A percentile compares a stretch with the other conserved stretches of the same genome.
Evolutionary conservation across 208 protist species (phyloP).

Genomic region (Balamuthia mandrillaris): DNA sequence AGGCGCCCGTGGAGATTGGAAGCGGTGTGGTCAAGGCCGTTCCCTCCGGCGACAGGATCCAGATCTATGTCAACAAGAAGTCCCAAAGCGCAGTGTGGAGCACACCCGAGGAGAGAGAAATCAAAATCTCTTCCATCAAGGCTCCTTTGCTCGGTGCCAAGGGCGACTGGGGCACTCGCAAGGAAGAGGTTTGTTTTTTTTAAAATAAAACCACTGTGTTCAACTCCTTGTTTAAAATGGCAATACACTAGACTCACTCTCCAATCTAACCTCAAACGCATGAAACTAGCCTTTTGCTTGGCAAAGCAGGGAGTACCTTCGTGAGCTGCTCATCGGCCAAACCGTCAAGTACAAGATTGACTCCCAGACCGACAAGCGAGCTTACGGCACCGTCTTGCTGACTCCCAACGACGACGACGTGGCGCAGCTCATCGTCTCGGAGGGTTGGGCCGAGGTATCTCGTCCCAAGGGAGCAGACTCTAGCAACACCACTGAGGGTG

Average conservation of each 20-base stretch:
- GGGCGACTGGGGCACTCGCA: background rate
- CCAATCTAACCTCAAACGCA: background rate
- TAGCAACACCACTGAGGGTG: too few species aligned
- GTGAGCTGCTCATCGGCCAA: conserved; percentile 30
- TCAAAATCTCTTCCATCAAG: conserved; percentile 39
- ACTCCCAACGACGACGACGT: background rate
- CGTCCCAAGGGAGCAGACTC: too few species aligned
- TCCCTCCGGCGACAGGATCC: conserved; percentile 25
- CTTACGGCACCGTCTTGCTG: conserved; percentile 20
- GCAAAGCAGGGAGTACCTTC: conserved; percentile 9
- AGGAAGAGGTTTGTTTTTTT: too few species aligned
- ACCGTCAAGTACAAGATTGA: conserved; percentile 6
- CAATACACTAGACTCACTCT: too few species aligned
- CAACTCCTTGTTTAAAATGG: too few species aligned
- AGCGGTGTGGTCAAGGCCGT: conserved; percentile 24
- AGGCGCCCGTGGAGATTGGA: background rate
- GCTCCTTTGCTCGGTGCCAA: background rate
- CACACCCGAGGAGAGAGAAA: background rate
- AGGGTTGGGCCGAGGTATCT: conserved; percentile 20
- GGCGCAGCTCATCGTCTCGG: conserved; percentile 22
- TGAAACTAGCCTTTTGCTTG: background rate
- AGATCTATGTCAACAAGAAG: background rate
- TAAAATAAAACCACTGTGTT: background rate
- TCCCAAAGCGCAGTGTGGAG: conserved; percentile 6
- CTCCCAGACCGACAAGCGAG: background rate